Evolutionary conservation across 345 rosid genomes (phyloP).

Genomic region (Camelina hispida): DNA sequence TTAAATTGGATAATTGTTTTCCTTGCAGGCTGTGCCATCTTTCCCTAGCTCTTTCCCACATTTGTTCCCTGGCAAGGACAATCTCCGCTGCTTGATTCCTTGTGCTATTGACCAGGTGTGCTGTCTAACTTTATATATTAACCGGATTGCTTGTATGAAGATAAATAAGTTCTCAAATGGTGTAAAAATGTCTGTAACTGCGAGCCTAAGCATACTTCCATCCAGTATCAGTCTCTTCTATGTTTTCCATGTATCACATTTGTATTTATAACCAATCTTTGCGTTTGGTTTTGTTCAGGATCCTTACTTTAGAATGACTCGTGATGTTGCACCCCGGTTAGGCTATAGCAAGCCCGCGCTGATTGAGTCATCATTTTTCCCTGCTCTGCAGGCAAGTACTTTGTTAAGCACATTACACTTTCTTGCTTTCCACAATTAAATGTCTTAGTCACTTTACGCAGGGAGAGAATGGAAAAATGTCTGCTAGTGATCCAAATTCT

Average conservation of each 20-base stretch:
- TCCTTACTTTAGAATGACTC: constrained; percentile 96
- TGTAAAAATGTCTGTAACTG: neutral
- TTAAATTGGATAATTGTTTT: neutral
- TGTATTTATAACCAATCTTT: neutral
- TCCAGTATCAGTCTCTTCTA: neutral
- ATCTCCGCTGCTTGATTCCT: constrained; percentile 89
- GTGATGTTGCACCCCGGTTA: constrained; percentile 95
- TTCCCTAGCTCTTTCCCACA: constrained; percentile 95
- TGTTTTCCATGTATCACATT: neutral
- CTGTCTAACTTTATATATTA: neutral
- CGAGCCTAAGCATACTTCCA: neutral
- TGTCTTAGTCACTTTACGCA: constrained; percentile 41
- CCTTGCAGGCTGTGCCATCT: constrained; percentile 88
- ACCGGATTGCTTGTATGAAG: neutral
- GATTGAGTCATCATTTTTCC: constrained; percentile 83
- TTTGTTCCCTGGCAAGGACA: constrained; percentile 70
- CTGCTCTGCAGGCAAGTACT: constrained; percentile 74
- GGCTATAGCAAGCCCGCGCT: constrained; percentile 95
- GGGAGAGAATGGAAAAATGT: constrained; percentile 98
- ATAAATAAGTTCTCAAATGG: neutral
- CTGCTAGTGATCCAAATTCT: constrained; percentile 96
- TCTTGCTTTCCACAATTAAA: constrained; percentile 12
- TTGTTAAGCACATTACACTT: neutral
- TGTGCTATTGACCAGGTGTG: constrained; percentile 96
- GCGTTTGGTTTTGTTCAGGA: constrained; percentile 60